A percentile compares a stretch with the other conserved stretches of the same genome.
phyloP scores from a whole-genome alignment of 768 basidiomycete species.

The Boletus edulis region DNA sequence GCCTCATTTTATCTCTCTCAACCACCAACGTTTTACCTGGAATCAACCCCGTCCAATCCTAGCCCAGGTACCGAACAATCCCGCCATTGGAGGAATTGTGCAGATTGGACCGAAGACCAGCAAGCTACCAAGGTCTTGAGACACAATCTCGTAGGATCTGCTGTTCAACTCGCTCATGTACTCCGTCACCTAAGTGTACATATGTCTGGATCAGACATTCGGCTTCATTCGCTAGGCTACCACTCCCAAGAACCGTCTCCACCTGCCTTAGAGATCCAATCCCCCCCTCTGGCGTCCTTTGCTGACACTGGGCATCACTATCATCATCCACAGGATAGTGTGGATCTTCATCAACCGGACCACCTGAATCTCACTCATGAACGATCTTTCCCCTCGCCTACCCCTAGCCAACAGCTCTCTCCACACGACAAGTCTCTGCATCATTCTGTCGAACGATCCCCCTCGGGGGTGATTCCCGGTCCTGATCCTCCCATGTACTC shows the following conservation, averaged over 20 bases:
- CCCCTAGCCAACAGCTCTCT: conserved; percentile 8
- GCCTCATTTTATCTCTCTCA: conserved; percentile 64
- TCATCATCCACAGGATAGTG: conserved; percentile 26
- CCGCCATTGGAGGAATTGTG: conserved; percentile 60
- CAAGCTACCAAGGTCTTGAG: conserved; percentile 64
- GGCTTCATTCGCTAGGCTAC: conserved; percentile 38
- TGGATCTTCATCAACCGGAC: conserved; percentile 16
- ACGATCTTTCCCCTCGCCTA: conserved; percentile 29
- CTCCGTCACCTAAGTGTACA: conserved; percentile 44
- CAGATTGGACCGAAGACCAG: conserved; percentile 75
- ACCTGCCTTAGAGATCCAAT: conserved; percentile 39
- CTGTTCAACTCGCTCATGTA: conserved; percentile 56
- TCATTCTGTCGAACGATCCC: conserved; percentile 6
- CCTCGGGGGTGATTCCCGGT: conserved; percentile 6
- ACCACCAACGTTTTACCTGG: conserved; percentile 69
- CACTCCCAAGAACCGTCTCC: conserved; percentile 29
- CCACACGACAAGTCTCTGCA: conserved; percentile 11
- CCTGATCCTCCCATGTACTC: conserved; percentile 11
- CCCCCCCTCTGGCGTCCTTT: conserved; percentile 36
- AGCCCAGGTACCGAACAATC: conserved; percentile 27
- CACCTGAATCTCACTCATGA: conserved; percentile 22
- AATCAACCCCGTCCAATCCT: conserved; percentile 37
- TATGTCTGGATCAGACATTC: conserved; percentile 33
- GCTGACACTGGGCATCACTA: conserved; percentile 30
- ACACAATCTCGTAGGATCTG: conserved; percentile 65